phyloP scores from a whole-genome alignment of 164 flowering plant species.

The Brasenia schreberi region DNA sequence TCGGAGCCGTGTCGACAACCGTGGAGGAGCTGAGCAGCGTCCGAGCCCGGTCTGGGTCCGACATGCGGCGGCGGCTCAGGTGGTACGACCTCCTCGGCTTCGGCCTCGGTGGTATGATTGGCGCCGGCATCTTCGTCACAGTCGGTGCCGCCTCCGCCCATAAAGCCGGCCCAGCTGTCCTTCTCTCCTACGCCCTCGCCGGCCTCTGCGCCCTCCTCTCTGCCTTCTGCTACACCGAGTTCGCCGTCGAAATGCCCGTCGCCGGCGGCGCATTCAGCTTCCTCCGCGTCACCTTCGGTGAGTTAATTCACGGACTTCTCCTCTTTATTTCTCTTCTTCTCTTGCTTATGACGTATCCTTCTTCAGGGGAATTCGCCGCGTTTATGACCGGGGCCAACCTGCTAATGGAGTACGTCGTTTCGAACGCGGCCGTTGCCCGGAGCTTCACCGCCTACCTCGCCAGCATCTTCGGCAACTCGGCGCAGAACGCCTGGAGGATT shows the following conservation, averaged over 20 bases:
- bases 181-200: constrained; percentile 66
- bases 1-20: constrained; percentile 68
- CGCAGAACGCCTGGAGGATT: constrained; percentile 51
- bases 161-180: constrained; percentile 67
- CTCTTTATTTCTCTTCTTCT: not conserved
- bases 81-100: constrained; percentile 81
- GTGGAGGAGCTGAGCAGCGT: constrained; percentile 65
- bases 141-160: constrained; percentile 55
- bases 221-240: constrained; percentile 87
- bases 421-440: constrained; percentile 76
- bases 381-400: constrained; percentile 72
- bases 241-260: constrained; percentile 74
- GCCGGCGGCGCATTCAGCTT: constrained; percentile 98
- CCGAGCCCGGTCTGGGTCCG: constrained; percentile 70
- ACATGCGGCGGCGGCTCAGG: constrained; percentile 68
- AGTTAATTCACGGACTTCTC: not conserved
- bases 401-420: constrained; percentile 77
- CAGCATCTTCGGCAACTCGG: constrained; percentile 30
- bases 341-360: not conserved
- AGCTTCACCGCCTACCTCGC: constrained; percentile 57
- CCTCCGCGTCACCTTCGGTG: constrained; percentile 81
- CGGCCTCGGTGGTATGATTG: constrained; percentile 94
- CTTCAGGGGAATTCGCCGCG: constrained; percentile 66
- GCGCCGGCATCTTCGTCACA: constrained; percentile 89
- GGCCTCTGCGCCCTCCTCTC: constrained; percentile 86